Evolutionary conservation across 1,139 yeast species (phyloP), one percentile per base, ranked within the genome.

Genomic region (Meyerozyma sp.): DNA sequence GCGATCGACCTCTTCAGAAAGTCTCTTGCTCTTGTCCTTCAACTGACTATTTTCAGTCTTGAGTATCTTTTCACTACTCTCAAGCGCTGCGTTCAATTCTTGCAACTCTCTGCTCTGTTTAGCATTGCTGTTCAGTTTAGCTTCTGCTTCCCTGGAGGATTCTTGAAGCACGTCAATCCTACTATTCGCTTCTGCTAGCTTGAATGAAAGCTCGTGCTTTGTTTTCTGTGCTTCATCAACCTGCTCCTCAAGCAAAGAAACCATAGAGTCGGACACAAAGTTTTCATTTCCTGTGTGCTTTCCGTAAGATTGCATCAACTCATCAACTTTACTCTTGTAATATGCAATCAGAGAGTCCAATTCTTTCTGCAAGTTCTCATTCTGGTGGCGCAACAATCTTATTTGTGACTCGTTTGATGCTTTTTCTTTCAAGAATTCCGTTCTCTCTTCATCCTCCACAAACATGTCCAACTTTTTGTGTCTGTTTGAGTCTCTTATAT

Each of bases 401-500:
- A 72, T 53, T 43, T 61, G 61, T n/a, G 62, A 57, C 39, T 71
- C 75, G 45, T 62, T 63, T 5, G 57, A 56, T 2, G 66, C 53
- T 41, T 63, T 68, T 3, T 62, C 49, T 46, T 54, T 66, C 41
- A 66, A 41, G 13, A 68, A 48, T 26, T 63, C 68, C 13, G 62
- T 51, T 47, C 63, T 66, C 42, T 65, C 68, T 26, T 64, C 66
- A 40, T 63, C 70, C 26, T 64, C 63, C 39, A 54, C 51, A 7
- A 59, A 46, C 16, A 44, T 44, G 29, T 48, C 52, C 29, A 51
- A 45, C 34, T 61, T 54, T 21, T 48, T 61, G 45, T 54, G 56
- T 45, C 57, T 57, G 41, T 54, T 64, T 50, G 51, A 49, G 21
- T 63, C 67, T 20, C 59, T 46, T 25, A 64, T 46, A 18, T 59